Evolutionary conservation across 2,329 filamentous ascomycete species (phyloP), one percentile per base, ranked within the genome.

Genomic region (Pezizomycotina sp.): DNA sequence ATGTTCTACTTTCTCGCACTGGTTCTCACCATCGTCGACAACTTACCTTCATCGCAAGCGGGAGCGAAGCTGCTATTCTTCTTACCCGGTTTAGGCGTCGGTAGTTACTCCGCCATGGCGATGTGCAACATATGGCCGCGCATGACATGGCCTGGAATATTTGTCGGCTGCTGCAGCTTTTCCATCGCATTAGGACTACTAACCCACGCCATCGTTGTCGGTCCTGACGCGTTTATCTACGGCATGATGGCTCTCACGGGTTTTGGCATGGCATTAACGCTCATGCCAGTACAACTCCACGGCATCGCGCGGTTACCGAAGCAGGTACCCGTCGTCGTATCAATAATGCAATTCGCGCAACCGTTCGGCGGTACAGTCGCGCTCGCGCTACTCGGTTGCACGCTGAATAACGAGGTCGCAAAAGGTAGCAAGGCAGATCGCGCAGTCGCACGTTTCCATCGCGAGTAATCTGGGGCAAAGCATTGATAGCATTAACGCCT

Each of bases 1-100:
- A 66, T 73, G 1, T 68, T 77, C 46, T 79, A 78, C 53, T 79
- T 77, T 47, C 68, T 74, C 47, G 69, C 68, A 10, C 63, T 77
- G 12, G 79, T 77, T 53, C 78, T 77, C 52, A 67, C 68, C 2
- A 56, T 75, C 10, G 72, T 77, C 0, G 58, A 69, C 53, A 62
- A 60, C 4, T 68, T 67, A 43, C 53, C 46, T 18, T 60, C 57
- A 18, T 64, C 62, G 15, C 50, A 66, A 31, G 62, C 71, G 1
- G 71, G 71, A 3, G 49, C 64, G 0, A 64, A 72, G 39, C 58
- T 79, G 7, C 55, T 77, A 1, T 77, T 66, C 52, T 78, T 73
- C 47, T 62, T 71, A 1, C 73, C 73, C 0, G 74, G 74, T 0
- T 56, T 77, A 10, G 6, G 71, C 62, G 62, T 55, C 2, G 74